Base-by-base conservation (phyloP, 2,329 filamentous ascomycete species). In the Fulvia fulva region DNA sequence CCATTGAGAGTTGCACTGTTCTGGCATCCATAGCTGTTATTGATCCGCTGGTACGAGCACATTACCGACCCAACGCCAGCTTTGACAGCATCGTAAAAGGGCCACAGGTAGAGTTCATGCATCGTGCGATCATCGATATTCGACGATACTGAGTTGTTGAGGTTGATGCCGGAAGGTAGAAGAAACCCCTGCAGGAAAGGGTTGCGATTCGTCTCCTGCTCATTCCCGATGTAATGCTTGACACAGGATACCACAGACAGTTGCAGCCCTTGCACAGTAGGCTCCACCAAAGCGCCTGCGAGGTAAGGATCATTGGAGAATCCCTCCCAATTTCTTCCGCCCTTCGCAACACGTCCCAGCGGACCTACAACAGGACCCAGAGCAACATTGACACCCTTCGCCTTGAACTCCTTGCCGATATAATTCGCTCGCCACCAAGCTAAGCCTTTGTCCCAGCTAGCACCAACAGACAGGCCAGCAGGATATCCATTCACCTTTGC, bases 1-100 rank as follows among this genome's bases (percentile, higher is more conserved):
- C 83, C 85, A 63, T 89, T 90, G 51, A 88, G 76, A 11, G 86
- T 74, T 68, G 85, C 85, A 61, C 83, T 85, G 68, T 90, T 90
- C 54, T 87, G 83, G 66, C 87, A 90, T 2, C 85, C 84, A 56
- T 87, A 71, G 11, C 71, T 75, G 51, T 68, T 74, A 62, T 80
- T 79, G 65, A 78, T 71, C 63, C 75, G 74, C 52, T 79, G 77
- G 66, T 95, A 95, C 0, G 87, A 86, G 68, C 88, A 92, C 91
- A 95, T 96, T 45, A 92, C 82, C 14, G 85, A 85, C 0, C 84
- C 89, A 1, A 91, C 90, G 12, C 90, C 89, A 2, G 88, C 85
- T 45, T 84, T 80, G 25, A 89, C 76, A 1, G 85, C 85, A 66
- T 89, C 89, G 71, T 88, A 86, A 61, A 89, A 89, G 0, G 87